Conservation (phyloP, 1,284 basidiomycete genomes). For the Anthracocystis panici-leucophaei region DNA sequence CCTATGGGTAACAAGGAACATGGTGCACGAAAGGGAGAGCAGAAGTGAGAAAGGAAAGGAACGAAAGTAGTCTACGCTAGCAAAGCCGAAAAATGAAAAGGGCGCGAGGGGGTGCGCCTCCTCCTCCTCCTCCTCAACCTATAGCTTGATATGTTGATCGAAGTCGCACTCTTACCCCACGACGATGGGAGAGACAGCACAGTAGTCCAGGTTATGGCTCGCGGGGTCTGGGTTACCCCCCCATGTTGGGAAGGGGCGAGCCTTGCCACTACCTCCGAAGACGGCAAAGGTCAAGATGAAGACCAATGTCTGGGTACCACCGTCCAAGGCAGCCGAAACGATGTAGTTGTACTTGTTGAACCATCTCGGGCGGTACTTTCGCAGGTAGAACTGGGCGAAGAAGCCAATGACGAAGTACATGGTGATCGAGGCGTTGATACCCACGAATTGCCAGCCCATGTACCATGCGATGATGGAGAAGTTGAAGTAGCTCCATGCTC, state of each 20-base stretch:
- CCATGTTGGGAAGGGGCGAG: conserved; percentile 46
- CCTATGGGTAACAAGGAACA: too few species aligned
- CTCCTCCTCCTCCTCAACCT: too few species aligned
- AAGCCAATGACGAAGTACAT: conserved; percentile 42
- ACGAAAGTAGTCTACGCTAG: too few species aligned
- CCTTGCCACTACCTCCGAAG: conserved; percentile 75
- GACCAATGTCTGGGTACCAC: conserved; percentile 74
- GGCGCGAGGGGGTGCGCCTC: too few species aligned
- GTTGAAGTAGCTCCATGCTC: conserved; percentile 45
- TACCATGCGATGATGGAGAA: conserved; percentile 49
- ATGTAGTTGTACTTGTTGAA: conserved; percentile 78
- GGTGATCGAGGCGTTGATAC: conserved; percentile 37
- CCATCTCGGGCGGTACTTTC: conserved; percentile 34
- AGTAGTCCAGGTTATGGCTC: conserved; percentile 36
- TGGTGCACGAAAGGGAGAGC: too few species aligned
- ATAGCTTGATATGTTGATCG: too few species aligned
- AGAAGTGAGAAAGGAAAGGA: too few species aligned
- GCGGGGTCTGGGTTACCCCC: conserved; percentile 30
- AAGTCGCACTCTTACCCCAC: background rate
- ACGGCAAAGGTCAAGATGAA: conserved; percentile 79
- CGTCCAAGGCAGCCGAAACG: conserved; percentile 75
- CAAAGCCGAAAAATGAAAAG: too few species aligned
- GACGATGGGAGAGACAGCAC: conserved; percentile 14
- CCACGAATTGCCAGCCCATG: conserved; percentile 40
- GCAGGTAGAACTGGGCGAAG: conserved; percentile 43